Percentiles rank a stretch among this genome's conserved stretches.
These are phyloP conservation scores for Colletotrichum cordylinicola DNA, from an alignment of 2,329 filamentous ascomycete species.

Conservation along the genomic window DNA sequence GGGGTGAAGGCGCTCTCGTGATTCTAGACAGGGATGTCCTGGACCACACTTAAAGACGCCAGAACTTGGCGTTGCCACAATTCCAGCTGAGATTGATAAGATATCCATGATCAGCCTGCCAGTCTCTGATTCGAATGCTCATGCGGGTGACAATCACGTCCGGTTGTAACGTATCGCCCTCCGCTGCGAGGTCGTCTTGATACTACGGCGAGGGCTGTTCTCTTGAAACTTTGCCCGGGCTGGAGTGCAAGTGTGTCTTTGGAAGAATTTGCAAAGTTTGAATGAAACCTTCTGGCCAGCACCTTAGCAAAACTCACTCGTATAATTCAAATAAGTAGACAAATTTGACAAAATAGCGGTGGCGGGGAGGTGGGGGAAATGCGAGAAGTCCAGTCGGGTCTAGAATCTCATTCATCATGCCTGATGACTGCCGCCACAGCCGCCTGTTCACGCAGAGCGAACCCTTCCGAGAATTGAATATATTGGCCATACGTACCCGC, in stretches of 20 bases:
- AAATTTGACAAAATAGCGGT: background rate
- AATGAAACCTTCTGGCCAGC: background rate
- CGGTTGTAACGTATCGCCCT: accelerated
- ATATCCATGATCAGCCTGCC: background rate
- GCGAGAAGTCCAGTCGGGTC: conserved; percentile 35
- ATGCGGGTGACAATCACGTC: background rate
- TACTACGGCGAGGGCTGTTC: accelerated
- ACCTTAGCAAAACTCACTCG: background rate
- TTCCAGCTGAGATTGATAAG: background rate
- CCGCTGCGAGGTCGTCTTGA: accelerated
- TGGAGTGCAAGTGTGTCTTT: background rate
- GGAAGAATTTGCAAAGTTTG: background rate
- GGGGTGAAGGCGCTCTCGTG: background rate
- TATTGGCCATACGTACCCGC: accelerated
- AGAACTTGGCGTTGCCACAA: background rate
- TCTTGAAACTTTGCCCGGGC: accelerated
- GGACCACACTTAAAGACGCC: background rate
- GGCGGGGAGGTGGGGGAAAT: background rate
- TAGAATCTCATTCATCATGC: conserved; percentile 30
- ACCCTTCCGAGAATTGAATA: background rate
- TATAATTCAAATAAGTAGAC: background rate
- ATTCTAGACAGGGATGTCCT: background rate
- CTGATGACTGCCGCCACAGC: conserved; percentile 14
- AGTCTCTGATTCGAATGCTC: background rate
- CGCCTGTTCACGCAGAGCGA: background rate